phyloP scores from a whole-genome alignment of 1,139 yeast species.

The Geotrichum armillariae region DNA sequence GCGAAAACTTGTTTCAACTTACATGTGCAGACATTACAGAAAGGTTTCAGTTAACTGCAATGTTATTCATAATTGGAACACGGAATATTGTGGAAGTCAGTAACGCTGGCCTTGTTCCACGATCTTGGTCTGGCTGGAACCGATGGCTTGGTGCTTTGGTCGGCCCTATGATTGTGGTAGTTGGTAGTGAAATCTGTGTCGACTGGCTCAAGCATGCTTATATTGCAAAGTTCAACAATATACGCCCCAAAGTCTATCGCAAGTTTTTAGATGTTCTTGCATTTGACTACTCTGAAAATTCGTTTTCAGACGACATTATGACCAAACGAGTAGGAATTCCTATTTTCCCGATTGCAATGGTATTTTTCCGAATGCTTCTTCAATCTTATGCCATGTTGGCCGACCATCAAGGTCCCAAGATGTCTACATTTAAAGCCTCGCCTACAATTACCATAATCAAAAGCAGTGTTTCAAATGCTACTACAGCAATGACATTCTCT shows the following conservation, averaged over 20 bases:
- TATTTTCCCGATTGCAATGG: conserved; percentile 67
- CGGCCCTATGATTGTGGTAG: conserved; percentile 82
- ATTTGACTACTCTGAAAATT: conserved; percentile 54
- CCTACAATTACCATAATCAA: background rate
- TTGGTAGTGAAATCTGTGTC: conserved; percentile 83
- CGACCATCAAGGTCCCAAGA: conserved; percentile 9
- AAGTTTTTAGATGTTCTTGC: conserved; percentile 66
- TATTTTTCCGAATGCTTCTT: conserved; percentile 70
- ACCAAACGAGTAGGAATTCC: conserved; percentile 81
- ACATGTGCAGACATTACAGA: conserved; percentile 88
- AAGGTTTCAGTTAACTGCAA: conserved; percentile 73
- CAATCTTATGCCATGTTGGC: conserved; percentile 33
- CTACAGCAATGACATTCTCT: background rate
- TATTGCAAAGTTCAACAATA: conserved; percentile 78
- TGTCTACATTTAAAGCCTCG: background rate
- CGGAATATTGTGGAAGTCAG: conserved; percentile 72
- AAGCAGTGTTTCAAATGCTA: conserved; percentile 3
- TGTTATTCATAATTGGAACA: conserved; percentile 75
- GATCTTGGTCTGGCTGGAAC: conserved; percentile 46
- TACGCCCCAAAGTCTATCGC: conserved; percentile 70
- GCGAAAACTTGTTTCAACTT: conserved; percentile 88
- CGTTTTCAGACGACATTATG: conserved; percentile 48
- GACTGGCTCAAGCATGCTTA: conserved; percentile 96
- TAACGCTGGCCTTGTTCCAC: conserved; percentile 43
- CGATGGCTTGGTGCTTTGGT: conserved; percentile 60